phyloP scores from a whole-genome alignment of 352 stramenopile genomes.

The Pythium utonaiense region DNA sequence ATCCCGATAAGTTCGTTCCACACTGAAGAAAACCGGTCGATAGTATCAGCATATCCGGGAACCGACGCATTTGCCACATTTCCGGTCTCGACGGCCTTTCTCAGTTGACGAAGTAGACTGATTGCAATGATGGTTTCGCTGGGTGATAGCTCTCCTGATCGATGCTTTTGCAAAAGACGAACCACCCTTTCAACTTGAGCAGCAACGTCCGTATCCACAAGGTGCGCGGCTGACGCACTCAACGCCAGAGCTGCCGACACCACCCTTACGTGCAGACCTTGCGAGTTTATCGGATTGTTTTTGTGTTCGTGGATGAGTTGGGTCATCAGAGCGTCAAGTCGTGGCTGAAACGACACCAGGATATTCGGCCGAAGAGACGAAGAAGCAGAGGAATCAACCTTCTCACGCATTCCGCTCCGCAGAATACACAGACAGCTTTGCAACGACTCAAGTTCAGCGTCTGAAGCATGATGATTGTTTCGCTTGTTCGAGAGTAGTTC shows the following conservation, averaged over 20 bases:
- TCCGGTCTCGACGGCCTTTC: conserved; percentile 6
- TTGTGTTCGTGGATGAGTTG: conserved; percentile 5
- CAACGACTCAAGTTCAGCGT: not conserved
- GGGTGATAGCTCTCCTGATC: not conserved
- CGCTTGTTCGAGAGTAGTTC: not conserved
- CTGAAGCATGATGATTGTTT: not conserved
- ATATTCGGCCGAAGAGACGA: not conserved
- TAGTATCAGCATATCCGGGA: not conserved
- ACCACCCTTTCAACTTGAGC: conserved; percentile 9
- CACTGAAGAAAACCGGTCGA: conserved; percentile 4
- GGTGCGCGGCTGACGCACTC: conserved; percentile 9
- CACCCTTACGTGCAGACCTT: conserved; percentile 14
- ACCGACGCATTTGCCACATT: not conserved
- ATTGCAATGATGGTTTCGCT: conserved; percentile 10
- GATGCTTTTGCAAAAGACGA: conserved; percentile 7
- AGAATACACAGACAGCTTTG: conserved; percentile 18
- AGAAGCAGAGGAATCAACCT: not conserved
- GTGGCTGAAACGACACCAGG: not conserved
- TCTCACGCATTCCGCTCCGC: not conserved
- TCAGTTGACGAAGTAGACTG: conserved; percentile 13
- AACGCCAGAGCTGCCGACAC: conserved; percentile 10
- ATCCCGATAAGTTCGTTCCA: conserved; percentile 12
- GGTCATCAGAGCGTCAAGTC: not conserved
- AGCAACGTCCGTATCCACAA: conserved; percentile 6
- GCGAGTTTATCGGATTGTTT: not conserved